Evolutionary conservation across 148 eudicot genomes (phyloP).

Genomic region (Silene latifolia): DNA sequence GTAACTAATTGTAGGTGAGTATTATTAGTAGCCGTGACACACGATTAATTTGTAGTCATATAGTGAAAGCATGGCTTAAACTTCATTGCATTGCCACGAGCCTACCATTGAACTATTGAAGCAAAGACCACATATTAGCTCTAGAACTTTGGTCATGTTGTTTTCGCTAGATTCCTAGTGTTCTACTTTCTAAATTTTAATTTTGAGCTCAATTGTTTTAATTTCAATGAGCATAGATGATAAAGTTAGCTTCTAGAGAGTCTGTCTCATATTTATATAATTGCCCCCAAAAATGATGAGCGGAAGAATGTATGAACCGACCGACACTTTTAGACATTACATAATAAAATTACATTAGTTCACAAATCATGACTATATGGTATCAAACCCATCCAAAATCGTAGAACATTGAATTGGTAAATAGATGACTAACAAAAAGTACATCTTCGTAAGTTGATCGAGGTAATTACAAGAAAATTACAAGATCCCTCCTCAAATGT

Average conservation of each 20-base stretch:
- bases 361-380: no score
- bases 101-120: neutral
- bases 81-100: neutral
- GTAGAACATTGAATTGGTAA: constrained; percentile 5
- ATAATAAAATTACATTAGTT: no score
- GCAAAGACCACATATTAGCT: neutral
- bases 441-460: constrained; percentile 5
- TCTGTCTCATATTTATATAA: neutral
- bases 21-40: neutral
- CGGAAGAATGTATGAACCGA: no score
- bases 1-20: neutral
- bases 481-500: neutral
- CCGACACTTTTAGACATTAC: no score
- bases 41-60: neutral
- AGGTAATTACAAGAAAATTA: neutral
- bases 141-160: neutral
- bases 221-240: constrained; percentile 5
- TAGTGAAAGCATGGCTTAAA: neutral
- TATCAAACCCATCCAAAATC: neutral
- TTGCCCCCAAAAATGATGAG: no score
- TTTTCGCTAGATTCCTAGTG: neutral
- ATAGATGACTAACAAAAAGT: constrained; percentile 10
- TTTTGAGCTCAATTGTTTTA: neutral
- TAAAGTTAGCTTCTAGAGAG: neutral
- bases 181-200: neutral